A percentile compares a stretch with the other conserved stretches of the same genome.
Conservation (phyloP, 2,329 filamentous ascomycete genomes). For the Albophoma yamanashiensis region DNA sequence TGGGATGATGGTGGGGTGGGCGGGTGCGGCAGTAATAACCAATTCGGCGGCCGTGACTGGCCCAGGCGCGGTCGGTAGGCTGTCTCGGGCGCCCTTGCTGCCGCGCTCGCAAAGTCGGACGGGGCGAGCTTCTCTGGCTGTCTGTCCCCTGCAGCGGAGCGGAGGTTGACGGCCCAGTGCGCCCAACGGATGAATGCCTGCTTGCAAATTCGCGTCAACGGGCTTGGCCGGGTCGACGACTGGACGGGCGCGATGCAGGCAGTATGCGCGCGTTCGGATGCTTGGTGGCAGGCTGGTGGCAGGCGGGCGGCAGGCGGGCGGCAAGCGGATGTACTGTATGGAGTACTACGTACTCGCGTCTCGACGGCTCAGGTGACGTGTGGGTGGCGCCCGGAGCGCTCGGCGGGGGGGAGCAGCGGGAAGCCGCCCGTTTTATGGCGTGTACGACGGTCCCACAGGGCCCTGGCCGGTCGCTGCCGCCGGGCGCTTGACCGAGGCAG, state of each 20-base stretch:
- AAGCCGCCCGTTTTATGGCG: constrained; percentile 3
- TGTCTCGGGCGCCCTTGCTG: neutral
- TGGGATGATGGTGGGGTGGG: constrained; percentile 2
- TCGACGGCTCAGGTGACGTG: neutral
- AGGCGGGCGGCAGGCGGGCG: too few species aligned
- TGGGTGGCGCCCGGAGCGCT: neutral
- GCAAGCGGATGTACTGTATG: neutral
- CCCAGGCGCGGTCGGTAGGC: neutral
- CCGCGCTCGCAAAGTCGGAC: neutral
- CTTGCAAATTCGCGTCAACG: neutral
- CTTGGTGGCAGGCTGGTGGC: too few species aligned
- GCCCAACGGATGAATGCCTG: neutral
- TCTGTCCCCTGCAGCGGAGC: neutral
- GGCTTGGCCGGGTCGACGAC: neutral
- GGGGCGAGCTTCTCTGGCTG: too few species aligned
- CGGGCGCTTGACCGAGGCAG: constrained; percentile 2
- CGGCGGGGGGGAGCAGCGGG: neutral
- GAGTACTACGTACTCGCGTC: too few species aligned
- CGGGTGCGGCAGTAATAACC: neutral
- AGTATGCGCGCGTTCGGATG: neutral
- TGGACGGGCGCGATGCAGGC: neutral
- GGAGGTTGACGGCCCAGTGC: neutral
- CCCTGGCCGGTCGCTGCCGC: neutral
- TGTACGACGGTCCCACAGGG: neutral
- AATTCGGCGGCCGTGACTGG: neutral